Evolutionary conservation across 1,284 basidiomycete genomes (phyloP), one percentile per base, ranked within the genome.

Genomic region (Omphalotus olearius): DNA sequence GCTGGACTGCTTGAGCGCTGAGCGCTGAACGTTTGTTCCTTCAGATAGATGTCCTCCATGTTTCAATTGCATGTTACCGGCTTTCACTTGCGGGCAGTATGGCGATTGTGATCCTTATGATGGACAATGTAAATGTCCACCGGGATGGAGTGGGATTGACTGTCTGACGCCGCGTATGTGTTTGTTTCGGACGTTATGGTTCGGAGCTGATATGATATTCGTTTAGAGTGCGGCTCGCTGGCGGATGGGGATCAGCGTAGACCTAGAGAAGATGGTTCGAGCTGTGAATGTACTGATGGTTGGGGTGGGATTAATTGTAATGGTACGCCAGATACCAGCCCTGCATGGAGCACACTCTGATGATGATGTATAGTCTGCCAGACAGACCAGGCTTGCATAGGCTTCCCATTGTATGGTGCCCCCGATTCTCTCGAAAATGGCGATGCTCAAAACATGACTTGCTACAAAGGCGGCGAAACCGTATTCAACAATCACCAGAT

Each of bases 261-360:
- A 53, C 84, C 93, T 20, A 77, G 94, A 52, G 85, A 87, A 44
- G 80, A 83, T 9, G 88, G 84, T 1, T 76, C 86, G 57, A 69
- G 80, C 6, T 98, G 96, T 68, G 74, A 93, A 30, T 99, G 96
- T 66, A 90, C 88, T 60, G 88, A 93, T 1, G 95, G 94, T 0
- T 99, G 95, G 95, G 80, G 79, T 44, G 95, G 96, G 11, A 88
- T 98, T 59, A 98, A 98, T 65, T 98, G 95, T 71, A 97, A 98
- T 67, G 93, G 93, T 93, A 52, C 56, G 80, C 65, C 33, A 36
- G 44, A 25, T 43, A 4, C 6, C n/a, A n/a, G n/a, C 28, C 46
- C 40, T 46, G 20, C 13, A 36, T 23, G 13, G 13, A 9, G 23
- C n/a, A 11, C 4, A n/a, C 2, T 33, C 9, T 10, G 9, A 9